Evolutionary conservation across 495 filamentous ascomycete genomes (phyloP).

Genomic region (Saxispiralis lemnorum): DNA sequence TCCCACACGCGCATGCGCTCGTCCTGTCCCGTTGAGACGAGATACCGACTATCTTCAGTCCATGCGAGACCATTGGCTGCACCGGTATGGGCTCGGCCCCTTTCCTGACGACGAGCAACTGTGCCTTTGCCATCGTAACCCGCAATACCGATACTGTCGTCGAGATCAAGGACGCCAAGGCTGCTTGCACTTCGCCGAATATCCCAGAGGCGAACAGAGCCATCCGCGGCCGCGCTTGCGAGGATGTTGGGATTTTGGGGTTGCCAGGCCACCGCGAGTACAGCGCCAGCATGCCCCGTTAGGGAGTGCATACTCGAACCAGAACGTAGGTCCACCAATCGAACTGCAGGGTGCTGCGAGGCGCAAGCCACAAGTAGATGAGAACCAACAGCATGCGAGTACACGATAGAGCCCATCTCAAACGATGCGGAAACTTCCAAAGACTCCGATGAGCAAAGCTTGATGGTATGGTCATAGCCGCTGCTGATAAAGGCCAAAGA

Average conservation of each 20-base stretch:
- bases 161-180: conserved; percentile 61
- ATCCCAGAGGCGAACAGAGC: conserved; percentile 69
- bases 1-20: conserved; percentile 72
- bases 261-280: conserved; percentile 62
- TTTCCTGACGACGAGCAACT: conserved; percentile 29
- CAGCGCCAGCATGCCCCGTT: conserved; percentile 51
- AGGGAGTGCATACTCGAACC: conserved; percentile 62
- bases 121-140: conserved; percentile 32
- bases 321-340: conserved; percentile 66
- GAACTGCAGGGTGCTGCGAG: conserved; percentile 61
- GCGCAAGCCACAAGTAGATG: conserved; percentile 68
- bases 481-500: conserved; percentile 59
- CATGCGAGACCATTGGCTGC: conserved; percentile 69
- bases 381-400: conserved; percentile 51
- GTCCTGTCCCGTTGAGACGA: conserved; percentile 70
- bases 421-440: conserved; percentile 47
- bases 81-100: conserved; percentile 49
- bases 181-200: conserved; percentile 53
- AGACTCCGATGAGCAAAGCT: conserved; percentile 53
- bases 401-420: conserved; percentile 49
- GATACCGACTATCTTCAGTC: conserved; percentile 55
- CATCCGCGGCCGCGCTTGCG: conserved; percentile 60
- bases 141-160: conserved; percentile 51
- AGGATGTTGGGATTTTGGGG: conserved; percentile 61
- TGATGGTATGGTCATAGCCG: conserved; percentile 69